Percentiles rank a stretch among this genome's conserved stretches.
Evolutionary conservation across 2,329 filamentous ascomycete species (phyloP).

Genomic region (Colletotrichum sp.): DNA sequence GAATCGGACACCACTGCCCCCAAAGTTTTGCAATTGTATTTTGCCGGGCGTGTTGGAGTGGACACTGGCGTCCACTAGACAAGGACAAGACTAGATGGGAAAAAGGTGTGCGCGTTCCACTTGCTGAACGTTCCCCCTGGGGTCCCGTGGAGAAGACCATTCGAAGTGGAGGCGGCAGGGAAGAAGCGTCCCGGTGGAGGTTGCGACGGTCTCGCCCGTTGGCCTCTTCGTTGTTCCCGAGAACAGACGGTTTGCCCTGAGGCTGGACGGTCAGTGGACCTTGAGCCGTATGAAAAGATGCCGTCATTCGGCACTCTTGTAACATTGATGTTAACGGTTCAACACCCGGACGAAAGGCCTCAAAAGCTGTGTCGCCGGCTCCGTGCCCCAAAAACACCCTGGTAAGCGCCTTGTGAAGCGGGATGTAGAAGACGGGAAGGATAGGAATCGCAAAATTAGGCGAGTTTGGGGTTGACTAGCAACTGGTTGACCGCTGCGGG

Average conservation of each 20-base stretch:
- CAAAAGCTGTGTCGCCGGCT: not conserved
- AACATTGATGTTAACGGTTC: not conserved
- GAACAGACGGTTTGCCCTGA: not conserved
- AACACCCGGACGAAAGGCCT: not conserved
- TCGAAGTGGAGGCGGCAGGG: constrained; percentile 5
- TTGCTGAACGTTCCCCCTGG: constrained; percentile 5
- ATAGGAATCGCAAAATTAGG: constrained; percentile 5
- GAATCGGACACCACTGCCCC: not conserved
- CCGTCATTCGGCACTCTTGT: not conserved
- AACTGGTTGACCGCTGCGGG: constrained; percentile 3
- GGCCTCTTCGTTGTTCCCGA: not conserved
- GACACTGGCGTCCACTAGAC: constrained; percentile 6
- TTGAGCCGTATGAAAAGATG: too few species aligned
- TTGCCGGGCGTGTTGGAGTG: constrained; percentile 11
- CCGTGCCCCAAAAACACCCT: not conserved
- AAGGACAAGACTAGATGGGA: constrained; percentile 10
- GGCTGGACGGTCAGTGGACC: not conserved
- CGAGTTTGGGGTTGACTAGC: constrained; percentile 6
- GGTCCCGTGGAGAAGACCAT: constrained; percentile 9
- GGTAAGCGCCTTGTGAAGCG: not conserved
- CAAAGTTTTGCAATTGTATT: constrained; percentile 5
- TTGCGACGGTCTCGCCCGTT: constrained; percentile 9
- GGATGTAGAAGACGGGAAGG: not conserved
- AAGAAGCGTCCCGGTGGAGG: constrained; percentile 1
- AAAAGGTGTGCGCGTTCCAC: constrained; percentile 3